Evolutionary conservation across 2,329 filamentous ascomycete genomes (phyloP), one percentile per base, ranked within the genome.

Genomic region (Penicillium sp.): DNA sequence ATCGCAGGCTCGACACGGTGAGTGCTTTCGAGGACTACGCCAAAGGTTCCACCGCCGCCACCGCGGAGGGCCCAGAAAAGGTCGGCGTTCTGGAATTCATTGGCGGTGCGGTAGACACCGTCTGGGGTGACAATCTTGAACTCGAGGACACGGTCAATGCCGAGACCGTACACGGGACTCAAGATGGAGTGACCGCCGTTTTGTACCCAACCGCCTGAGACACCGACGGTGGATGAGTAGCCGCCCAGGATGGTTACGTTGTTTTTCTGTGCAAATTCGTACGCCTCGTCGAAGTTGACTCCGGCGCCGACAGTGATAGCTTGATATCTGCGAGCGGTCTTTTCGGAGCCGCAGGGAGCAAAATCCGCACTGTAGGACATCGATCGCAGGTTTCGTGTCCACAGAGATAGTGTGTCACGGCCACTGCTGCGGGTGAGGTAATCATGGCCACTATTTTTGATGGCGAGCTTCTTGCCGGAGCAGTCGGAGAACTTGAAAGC

Each of bases 371-470:
- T 36, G 21, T 48, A 48, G 21, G 25, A 10, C 45, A 48, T 25
- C 5, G 45, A 48, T 49, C 63, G 62, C 25, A 74, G 48, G 3
- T 64, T 65, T 44, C 68, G 70, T 4, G 67, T 65, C 70, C 71
- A 72, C 9, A 74, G 64, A 11, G 65, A 57, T 3, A 75, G 57
- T 0, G 67, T 61, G 4, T 65, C 67, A 16, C 68, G 66, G 5
- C 63, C 64, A 58, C 67, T 72, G 39, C 65, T 72, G 31, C 71
- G 68, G 8, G 65, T 67, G 57, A 72, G 65, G 50, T 68, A 74
- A 41, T 74, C 72, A 52, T 75, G 71, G 4, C 72, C 72, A 40
- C 63, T 71, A 44, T 73, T 74, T 58, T 73, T 71, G 50, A 75
- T 66, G 11, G 47, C 50, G 3, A 66, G 33, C 15, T 47, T 56